Evolutionary conservation across 2,329 filamentous ascomycete genomes (phyloP), one percentile per base, ranked within the genome.

Genomic region (Arthrobotrys megalospora): DNA sequence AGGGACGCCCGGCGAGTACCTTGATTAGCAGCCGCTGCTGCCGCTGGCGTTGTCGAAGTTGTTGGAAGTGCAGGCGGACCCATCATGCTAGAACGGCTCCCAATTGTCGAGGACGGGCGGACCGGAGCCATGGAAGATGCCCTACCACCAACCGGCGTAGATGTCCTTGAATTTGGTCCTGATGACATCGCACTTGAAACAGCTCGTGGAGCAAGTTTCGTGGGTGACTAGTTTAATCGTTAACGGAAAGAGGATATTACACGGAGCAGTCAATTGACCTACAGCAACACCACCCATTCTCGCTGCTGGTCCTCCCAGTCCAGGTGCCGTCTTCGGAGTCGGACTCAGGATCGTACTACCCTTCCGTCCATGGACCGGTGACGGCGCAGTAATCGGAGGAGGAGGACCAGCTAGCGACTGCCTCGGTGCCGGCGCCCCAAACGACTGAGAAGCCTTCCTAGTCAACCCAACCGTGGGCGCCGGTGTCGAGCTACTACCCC

Each of bases 381-480:
- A 72, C 28, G 69, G 75, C 32, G 73, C 76, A 48, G 77, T 55
- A 47, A 76, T 78, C 38, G 78, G 38, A 60, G 55, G 55, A 6
- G 53, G 67, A 36, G 43, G 55, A 21, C 36, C 41, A 48, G 52
- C 41, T 5, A 75, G 28, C 32, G 79, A 66, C 63, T 77, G 78
- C 52, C 82, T 80, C 4, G 72, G 65, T 45, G 81, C 81, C 14
- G 82, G 82, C 38, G 72, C 82, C 82, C 34, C 80, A 32, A 52
- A 78, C 6, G 82, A 68, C 76, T 83, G 82, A 0, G 83, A 83
- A 24, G 83, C 64, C 41, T 66, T 75, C 50, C 76, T 70, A 63
- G 63, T 60, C 55, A 83, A 84, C 6, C 83, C 81, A 62, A 82
- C 83, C 48, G 82, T 82, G 11, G 83, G 69, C 21, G 83, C 80